Base-by-base conservation (phyloP, 192 early-diverging fungal species). In the Anaeromyces robustus region DNA sequence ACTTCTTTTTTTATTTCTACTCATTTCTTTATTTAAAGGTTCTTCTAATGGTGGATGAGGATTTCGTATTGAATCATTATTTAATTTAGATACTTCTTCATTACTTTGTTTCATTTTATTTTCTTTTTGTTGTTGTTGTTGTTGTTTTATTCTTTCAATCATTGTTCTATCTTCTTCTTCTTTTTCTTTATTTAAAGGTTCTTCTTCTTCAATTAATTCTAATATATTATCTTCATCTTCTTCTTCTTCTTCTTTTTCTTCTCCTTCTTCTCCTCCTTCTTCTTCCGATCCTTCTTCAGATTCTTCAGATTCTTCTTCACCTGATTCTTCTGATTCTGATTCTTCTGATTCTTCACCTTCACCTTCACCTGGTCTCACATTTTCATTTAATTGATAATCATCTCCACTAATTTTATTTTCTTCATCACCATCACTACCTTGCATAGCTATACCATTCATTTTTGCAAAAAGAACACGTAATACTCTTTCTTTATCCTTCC, bases 391-490 rank as follows among this genome's bases (percentile, higher is more conserved):
- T 52, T 52, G 0, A 52, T 52, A 52, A 52, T 52, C 43, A 52
- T 19, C 6, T 16, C 2, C 2, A 2, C 2, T 52, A 22, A 52
- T 52, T 22, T 52, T 52, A 22, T 41, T 41, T 13, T 41, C 39
- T 41, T 52, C 43, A 22, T 52, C 22, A 52, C 43, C 43, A 22
- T 52, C 19, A 4, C 0, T 4, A 2, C 19, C 43, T 52, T 22
- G 18, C 28, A 90, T 82, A 18, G 84, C 81, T 12, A 88, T 77
- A 1, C 89, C 89, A 80, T 91, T 91, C 90, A 91, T 91, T 59
- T 90, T 88, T 12, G 89, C 89, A 87, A 91, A 91, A 32, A 91
- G 84, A 17, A 91, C 80, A 1, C 90, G 84, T 78, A 91, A 78
- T n/a, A 91, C 83, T 59, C 87, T 84, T 81, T 91, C 90, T 79